A percentile compares a stretch with the other conserved stretches of the same genome.
Evolutionary conservation across 2,329 filamentous ascomycete genomes (phyloP).

Genomic region (Aspergillaceae sp.): DNA sequence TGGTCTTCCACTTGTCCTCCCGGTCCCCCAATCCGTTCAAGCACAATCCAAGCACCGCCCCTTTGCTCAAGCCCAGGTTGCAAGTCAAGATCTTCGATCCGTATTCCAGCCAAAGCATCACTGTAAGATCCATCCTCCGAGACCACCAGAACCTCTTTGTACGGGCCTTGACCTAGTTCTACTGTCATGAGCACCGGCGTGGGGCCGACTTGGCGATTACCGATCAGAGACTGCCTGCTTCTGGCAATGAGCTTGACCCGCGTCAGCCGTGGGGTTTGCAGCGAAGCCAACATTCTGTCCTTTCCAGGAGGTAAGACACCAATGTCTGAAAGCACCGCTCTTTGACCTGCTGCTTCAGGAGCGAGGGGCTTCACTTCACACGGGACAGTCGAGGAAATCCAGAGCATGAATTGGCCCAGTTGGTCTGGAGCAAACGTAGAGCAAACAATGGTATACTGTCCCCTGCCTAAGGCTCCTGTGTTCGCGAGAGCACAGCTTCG

Average conservation of each 20-base stretch:
- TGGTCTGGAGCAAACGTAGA: constrained; percentile 84
- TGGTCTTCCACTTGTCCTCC: constrained; percentile 42
- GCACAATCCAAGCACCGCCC: constrained; percentile 65
- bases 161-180: constrained; percentile 62
- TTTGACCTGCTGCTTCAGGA: constrained; percentile 64
- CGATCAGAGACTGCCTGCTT: constrained; percentile 37
- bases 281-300: constrained; percentile 46
- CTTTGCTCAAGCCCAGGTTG: constrained; percentile 50
- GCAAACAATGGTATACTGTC: constrained; percentile 78
- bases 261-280: constrained; percentile 49
- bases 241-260: constrained; percentile 51
- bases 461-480: constrained; percentile 52
- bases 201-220: constrained; percentile 27
- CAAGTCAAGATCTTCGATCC: constrained; percentile 67
- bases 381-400: constrained; percentile 55
- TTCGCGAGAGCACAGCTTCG: constrained; percentile 67
- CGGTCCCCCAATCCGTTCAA: constrained; percentile 66
- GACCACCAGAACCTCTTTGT: constrained; percentile 54
- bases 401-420: constrained; percentile 63
- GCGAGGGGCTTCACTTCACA: constrained; percentile 54
- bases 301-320: constrained; percentile 45
- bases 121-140: constrained; percentile 69
- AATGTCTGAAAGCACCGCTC: constrained; percentile 45
- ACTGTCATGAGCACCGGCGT: constrained; percentile 61
- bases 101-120: constrained; percentile 57